Conservation (phyloP, 495 filamentous ascomycete genomes). For the Penicillium cataractarum region DNA sequence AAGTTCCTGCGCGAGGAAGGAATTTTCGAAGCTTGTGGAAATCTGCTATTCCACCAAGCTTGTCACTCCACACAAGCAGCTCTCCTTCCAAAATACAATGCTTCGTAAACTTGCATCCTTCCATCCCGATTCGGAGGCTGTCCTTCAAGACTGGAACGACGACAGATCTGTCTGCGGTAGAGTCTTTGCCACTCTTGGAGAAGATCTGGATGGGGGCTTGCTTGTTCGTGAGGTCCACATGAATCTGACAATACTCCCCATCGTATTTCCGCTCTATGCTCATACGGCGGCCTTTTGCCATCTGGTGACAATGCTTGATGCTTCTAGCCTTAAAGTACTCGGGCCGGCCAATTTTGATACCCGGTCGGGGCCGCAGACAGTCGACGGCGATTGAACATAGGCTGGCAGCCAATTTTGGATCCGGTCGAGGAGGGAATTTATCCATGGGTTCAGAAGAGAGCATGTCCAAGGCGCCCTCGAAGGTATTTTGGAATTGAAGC, state of each 20-base stretch:
- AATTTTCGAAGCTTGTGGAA: slow-evolving; percentile 85
- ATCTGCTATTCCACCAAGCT: slow-evolving; percentile 59
- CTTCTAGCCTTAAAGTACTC: slow-evolving; percentile 74
- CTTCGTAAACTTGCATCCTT: slow-evolving; percentile 57
- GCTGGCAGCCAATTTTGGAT: slow-evolving; percentile 35
- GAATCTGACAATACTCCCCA: slow-evolving; percentile 87
- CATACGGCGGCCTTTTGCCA: slow-evolving; percentile 61
- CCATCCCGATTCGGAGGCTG: slow-evolving; percentile 59
- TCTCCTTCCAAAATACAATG: slow-evolving; percentile 84
- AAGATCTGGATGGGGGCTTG: slow-evolving; percentile 72
- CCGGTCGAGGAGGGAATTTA: slow-evolving; percentile 45
- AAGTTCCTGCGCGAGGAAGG: slow-evolving; percentile 71
- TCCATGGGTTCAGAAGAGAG: slow-evolving; percentile 46
- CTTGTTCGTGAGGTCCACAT: slow-evolving; percentile 67
- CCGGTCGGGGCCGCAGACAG: slow-evolving; percentile 62
- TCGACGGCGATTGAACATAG: slow-evolving; percentile 45
- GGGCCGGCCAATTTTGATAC: slow-evolving; percentile 75
- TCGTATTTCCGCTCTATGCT: slow-evolving; percentile 84
- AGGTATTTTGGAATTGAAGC: slow-evolving; percentile 66
- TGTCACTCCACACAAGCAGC: slow-evolving; percentile 74
- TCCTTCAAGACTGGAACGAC: slow-evolving; percentile 57
- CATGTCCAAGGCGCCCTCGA: slow-evolving; percentile 53
- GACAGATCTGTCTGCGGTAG: slow-evolving; percentile 66
- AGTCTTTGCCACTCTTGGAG: slow-evolving; percentile 90
- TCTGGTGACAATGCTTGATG: slow-evolving; percentile 72